These are phyloP conservation scores for Kurtzmaniella fragi DNA, from an alignment of 805 yeast species.

Conservation along the genomic window DNA sequence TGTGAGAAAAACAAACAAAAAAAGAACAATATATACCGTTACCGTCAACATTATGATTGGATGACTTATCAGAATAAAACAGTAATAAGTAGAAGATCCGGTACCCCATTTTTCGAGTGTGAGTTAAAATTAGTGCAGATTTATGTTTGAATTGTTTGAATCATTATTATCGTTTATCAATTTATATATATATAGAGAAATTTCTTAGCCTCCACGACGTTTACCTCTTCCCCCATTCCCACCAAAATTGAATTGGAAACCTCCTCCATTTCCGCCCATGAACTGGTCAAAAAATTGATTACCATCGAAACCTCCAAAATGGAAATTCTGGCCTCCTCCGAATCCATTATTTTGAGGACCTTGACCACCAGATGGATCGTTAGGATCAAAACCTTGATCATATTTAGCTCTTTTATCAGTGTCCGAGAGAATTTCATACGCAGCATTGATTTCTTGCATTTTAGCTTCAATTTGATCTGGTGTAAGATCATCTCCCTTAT, in stretches of 20 bases:
- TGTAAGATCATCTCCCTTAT: slow-evolving; percentile 58
- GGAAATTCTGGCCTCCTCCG: slow-evolving; percentile 5
- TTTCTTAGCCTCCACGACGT: too few relatives aligned
- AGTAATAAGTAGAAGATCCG: too few relatives aligned
- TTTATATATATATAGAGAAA: too few relatives aligned
- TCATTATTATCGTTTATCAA: neutral
- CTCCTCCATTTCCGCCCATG: slow-evolving; percentile 7
- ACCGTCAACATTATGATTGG: too few relatives aligned
- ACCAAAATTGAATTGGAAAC: slow-evolving; percentile 11
- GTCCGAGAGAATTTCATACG: slow-evolving; percentile 79
- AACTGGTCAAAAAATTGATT: slow-evolving; percentile 9
- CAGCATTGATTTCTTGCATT: slow-evolving; percentile 91
- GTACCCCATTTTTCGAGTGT: too few relatives aligned
- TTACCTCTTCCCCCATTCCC: slow-evolving; percentile 1
- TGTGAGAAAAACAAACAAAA: too few relatives aligned
- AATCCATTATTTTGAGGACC: slow-evolving; percentile 8
- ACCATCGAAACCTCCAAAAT: slow-evolving; percentile 10
- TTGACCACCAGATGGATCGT: slow-evolving; percentile 23
- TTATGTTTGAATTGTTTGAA: too few relatives aligned
- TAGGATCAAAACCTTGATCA: slow-evolving; percentile 58
- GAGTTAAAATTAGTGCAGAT: too few relatives aligned
- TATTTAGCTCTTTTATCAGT: slow-evolving; percentile 59
- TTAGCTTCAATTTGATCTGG: slow-evolving; percentile 69
- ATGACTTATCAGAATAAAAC: too few relatives aligned
- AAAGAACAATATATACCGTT: too few relatives aligned